phyloP scores from a whole-genome alignment of 352 stramenopile species.

The Phytophthora podocarpi region DNA sequence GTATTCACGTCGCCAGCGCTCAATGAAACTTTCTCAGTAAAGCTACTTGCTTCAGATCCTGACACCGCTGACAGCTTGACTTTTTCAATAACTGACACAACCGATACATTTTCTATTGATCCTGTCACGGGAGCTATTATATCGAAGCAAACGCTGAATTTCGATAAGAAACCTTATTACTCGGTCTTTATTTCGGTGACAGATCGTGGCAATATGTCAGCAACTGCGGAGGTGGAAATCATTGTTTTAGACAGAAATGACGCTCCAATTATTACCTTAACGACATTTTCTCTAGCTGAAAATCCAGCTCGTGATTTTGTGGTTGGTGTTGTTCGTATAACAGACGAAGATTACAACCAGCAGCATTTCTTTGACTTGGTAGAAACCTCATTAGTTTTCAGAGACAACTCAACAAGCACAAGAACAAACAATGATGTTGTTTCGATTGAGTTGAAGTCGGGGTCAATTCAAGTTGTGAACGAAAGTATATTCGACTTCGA shows the following conservation, averaged over 20 bases:
- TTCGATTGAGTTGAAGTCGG: slow-evolving; percentile 7
- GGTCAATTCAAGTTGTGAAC: slow-evolving; percentile 21
- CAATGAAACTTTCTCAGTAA: slow-evolving; percentile 10
- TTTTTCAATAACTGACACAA: slow-evolving; percentile 15
- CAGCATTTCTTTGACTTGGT: slow-evolving; percentile 19
- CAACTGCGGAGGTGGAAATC: slow-evolving; percentile 10
- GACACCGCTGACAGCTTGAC: slow-evolving; percentile 15
- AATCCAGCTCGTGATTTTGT: neutral
- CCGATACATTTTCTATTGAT: slow-evolving; percentile 23
- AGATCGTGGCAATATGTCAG: slow-evolving; percentile 16
- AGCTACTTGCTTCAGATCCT: slow-evolving; percentile 16
- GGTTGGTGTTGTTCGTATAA: slow-evolving; percentile 10
- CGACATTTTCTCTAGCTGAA: slow-evolving; percentile 13
- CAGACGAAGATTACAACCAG: slow-evolving; percentile 29
- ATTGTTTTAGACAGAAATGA: slow-evolving; percentile 35
- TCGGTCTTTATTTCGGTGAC: slow-evolving; percentile 8
- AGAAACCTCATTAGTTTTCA: slow-evolving; percentile 17
- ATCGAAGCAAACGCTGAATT: slow-evolving; percentile 17
- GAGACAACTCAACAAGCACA: slow-evolving; percentile 8
- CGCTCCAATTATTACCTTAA: slow-evolving; percentile 14
- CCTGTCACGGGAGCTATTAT: slow-evolving; percentile 7
- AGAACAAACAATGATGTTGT: slow-evolving; percentile 15
- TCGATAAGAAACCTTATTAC: slow-evolving; percentile 17
- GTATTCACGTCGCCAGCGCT: slow-evolving; percentile 11
- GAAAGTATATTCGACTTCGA: slow-evolving; percentile 28